Evolutionary conservation across 768 basidiomycete species (phyloP).

Genomic region (Lepiota venenata): DNA sequence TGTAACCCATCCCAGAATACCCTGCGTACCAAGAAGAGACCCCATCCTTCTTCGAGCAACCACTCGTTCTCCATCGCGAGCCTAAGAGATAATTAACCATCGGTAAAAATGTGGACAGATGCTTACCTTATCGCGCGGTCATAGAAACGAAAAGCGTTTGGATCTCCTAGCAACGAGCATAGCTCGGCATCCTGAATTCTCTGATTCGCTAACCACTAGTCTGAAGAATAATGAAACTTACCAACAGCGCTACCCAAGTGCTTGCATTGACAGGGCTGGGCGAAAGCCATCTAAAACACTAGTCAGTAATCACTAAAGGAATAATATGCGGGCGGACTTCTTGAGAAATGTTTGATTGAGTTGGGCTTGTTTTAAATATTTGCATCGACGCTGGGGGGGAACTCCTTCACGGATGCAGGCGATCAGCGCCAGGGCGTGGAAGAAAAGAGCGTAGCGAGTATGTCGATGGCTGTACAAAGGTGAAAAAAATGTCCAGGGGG

Average conservation of each 20-base stretch:
- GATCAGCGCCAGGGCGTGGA: slow-evolving; percentile 66
- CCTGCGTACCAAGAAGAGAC: slow-evolving; percentile 52
- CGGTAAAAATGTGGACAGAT: background rate
- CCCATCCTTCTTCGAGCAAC: slow-evolving; percentile 72
- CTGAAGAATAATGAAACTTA: slow-evolving; percentile 24
- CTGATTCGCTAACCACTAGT: background rate
- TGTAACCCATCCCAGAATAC: background rate
- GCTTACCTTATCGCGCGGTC: slow-evolving; percentile 66
- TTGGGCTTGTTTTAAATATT: slow-evolving; percentile 54
- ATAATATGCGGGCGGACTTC: slow-evolving; percentile 34
- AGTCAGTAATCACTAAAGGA: background rate
- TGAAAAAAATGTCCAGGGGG: background rate
- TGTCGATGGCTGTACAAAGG: slow-evolving; percentile 52
- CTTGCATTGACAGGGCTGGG: slow-evolving; percentile 67
- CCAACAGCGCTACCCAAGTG: slow-evolving; percentile 67
- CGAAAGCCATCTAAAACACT: slow-evolving; percentile 53
- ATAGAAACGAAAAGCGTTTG: slow-evolving; percentile 62
- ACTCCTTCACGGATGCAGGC: slow-evolving; percentile 48
- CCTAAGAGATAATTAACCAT: slow-evolving; percentile 25
- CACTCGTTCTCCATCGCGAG: slow-evolving; percentile 66
- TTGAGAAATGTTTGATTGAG: slow-evolving; percentile 60
- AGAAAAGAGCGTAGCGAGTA: slow-evolving; percentile 65
- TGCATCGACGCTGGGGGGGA: slow-evolving; percentile 28
- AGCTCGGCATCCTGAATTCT: slow-evolving; percentile 61
- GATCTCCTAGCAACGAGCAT: slow-evolving; percentile 50